These are phyloP conservation scores for Pseudopyricularia cyperi DNA, from an alignment of 2,329 filamentous ascomycete species.

Conservation along the genomic window DNA sequence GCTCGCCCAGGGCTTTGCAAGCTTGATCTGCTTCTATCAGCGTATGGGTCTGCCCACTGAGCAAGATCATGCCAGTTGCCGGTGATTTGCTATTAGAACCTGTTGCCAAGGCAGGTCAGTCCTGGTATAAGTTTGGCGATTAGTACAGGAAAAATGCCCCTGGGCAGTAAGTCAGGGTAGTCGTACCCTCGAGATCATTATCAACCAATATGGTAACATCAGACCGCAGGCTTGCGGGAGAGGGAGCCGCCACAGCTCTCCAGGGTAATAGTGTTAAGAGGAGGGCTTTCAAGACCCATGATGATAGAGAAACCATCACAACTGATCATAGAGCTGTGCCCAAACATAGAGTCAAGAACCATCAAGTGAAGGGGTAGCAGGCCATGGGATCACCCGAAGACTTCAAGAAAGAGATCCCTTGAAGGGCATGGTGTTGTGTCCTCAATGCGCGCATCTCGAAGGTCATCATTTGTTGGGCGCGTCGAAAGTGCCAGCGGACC, in stretches of 20 bases:
- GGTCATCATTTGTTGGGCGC: no score
- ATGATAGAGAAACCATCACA: slow-evolving; percentile 6
- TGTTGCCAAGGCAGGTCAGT: slow-evolving; percentile 7
- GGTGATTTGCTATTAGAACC: slow-evolving; percentile 18
- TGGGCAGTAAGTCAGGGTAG: not conserved
- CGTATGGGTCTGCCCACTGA: slow-evolving; percentile 13
- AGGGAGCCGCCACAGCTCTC: slow-evolving; percentile 13
- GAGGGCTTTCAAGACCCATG: slow-evolving; percentile 5
- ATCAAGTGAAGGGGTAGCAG: not conserved
- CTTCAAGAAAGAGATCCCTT: no score
- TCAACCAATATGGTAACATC: slow-evolving; percentile 23
- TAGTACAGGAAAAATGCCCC: not conserved
- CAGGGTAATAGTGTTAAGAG: slow-evolving; percentile 8
- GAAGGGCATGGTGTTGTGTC: no score
- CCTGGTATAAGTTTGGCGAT: not conserved
- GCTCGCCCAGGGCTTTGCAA: slow-evolving; percentile 24
- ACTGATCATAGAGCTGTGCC: not conserved
- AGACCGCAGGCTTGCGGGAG: slow-evolving; percentile 19
- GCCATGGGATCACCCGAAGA: no score
- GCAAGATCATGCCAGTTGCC: slow-evolving; percentile 20
- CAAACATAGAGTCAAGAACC: not conserved
- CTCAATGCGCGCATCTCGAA: no score
- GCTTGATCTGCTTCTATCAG: slow-evolving; percentile 15
- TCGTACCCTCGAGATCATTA: slow-evolving; percentile 26
- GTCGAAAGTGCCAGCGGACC: no score